These are phyloP conservation scores for Ceratocystis eucalypticola DNA, from an alignment of 2,329 filamentous ascomycete species.

Conservation along the genomic window DNA sequence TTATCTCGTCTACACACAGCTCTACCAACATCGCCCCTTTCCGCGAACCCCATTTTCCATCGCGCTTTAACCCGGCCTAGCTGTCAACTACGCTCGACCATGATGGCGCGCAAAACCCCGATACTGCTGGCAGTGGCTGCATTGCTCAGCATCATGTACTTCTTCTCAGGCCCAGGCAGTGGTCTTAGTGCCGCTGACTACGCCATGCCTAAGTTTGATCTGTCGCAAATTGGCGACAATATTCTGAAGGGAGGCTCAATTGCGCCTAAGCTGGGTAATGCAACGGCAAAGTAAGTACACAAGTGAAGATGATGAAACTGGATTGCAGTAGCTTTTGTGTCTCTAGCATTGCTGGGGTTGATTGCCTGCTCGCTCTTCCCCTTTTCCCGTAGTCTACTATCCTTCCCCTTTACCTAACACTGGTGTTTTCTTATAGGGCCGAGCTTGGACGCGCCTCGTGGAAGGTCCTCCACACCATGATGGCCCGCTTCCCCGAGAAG, in stretches of 20 bases:
- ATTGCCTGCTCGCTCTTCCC: neutral
- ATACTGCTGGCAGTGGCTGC: conserved; percentile 41
- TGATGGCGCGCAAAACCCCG: conserved; percentile 41
- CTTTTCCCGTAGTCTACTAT: neutral
- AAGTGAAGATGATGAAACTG: neutral
- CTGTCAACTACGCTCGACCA: neutral
- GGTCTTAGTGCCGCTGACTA: conserved; percentile 16
- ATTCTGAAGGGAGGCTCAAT: conserved; percentile 57
- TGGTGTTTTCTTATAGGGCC: conserved; percentile 29
- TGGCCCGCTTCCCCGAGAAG: conserved; percentile 54
- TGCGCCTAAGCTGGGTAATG: conserved; percentile 70
- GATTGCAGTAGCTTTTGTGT: neutral
- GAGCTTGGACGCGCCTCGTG: conserved; percentile 55
- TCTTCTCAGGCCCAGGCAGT: conserved; percentile 36
- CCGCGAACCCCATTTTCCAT: neutral
- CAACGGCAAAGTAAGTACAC: conserved; percentile 53
- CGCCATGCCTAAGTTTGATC: conserved; percentile 25
- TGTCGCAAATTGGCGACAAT: conserved; percentile 32
- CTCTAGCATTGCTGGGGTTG: neutral
- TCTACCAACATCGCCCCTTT: neutral
- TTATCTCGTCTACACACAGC: neutral
- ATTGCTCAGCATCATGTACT: conserved; percentile 45
- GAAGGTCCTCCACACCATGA: conserved; percentile 59
- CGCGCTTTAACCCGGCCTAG: neutral
- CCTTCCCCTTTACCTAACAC: conserved; percentile 1